phyloP scores from a whole-genome alignment of 2,329 filamentous ascomycete genomes.

The Aspergillus chevalieri region DNA sequence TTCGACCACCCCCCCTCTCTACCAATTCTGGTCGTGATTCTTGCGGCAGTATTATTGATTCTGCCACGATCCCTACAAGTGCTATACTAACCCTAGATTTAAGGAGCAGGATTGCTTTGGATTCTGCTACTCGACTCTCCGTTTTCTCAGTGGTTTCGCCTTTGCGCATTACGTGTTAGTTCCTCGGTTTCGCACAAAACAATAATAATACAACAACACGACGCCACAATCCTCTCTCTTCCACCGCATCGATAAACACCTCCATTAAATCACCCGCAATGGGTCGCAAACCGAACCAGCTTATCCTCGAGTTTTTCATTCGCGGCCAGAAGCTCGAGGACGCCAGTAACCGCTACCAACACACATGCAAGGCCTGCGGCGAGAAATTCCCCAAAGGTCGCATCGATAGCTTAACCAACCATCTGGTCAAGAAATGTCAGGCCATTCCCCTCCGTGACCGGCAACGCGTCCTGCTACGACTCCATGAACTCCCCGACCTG shows the following conservation, averaged over 20 bases:
- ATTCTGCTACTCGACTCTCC: neutral
- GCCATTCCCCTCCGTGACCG: slow-evolving; percentile 69
- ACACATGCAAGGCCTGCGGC: slow-evolving; percentile 82
- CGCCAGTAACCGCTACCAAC: slow-evolving; percentile 84
- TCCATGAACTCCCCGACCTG: slow-evolving; percentile 62
- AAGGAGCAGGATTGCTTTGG: neutral
- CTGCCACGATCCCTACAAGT: neutral
- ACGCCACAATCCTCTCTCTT: neutral
- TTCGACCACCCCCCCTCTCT: slow-evolving; percentile 3
- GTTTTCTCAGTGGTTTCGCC: neutral
- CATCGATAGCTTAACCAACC: slow-evolving; percentile 72
- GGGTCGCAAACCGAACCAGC: slow-evolving; percentile 76
- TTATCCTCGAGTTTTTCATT: slow-evolving; percentile 84
- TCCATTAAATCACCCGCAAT: slow-evolving; percentile 42
- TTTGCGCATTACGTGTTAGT: neutral
- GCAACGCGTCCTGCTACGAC: slow-evolving; percentile 65
- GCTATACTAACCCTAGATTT: neutral
- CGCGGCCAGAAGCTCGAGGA: slow-evolving; percentile 80
- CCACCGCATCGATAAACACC: neutral
- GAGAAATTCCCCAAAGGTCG: slow-evolving; percentile 87
- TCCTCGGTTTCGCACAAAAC: neutral
- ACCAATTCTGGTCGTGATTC: neutral
- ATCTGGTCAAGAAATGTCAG: slow-evolving; percentile 81
- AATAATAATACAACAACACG: neutral
- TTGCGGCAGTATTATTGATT: neutral